Percentiles rank a stretch among this genome's conserved stretches.
These are phyloP conservation scores for Cadophora sp. DNA, from an alignment of 2,329 filamentous ascomycete genomes.

Conservation along the genomic window DNA sequence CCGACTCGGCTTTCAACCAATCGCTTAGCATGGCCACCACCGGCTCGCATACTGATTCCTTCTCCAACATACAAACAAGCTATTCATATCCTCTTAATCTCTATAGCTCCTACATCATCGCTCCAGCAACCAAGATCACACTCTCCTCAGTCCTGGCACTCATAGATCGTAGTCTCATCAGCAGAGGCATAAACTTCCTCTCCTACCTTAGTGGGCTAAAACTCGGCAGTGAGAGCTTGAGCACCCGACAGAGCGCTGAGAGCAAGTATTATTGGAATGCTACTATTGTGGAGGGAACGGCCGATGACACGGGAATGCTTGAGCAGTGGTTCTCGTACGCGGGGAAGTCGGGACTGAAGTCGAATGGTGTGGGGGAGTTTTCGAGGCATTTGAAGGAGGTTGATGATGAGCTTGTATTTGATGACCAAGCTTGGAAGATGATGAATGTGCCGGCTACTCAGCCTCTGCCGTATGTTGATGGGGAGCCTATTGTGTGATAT, in stretches of 20 bases:
- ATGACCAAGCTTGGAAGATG: constrained; percentile 33
- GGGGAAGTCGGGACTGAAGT: constrained; percentile 21
- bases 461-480: constrained; percentile 25
- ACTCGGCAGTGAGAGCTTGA: constrained; percentile 23
- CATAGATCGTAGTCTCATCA: constrained; percentile 26
- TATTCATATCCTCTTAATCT: constrained; percentile 40
- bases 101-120: constrained; percentile 44
- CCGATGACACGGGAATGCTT: constrained; percentile 35
- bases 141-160: constrained; percentile 44
- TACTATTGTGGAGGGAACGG: constrained; percentile 41
- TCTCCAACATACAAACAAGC: neutral
- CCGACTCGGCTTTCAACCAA: neutral
- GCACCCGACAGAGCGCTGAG: constrained; percentile 43
- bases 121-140: constrained; percentile 38
- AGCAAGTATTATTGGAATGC: constrained; percentile 44
- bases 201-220: constrained; percentile 38
- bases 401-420: constrained; percentile 36
- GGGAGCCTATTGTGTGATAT: constrained; percentile 24
- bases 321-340: constrained; percentile 43
- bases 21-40: neutral
- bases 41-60: neutral
- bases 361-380: constrained; percentile 28
- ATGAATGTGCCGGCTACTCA: constrained; percentile 24
- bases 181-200: constrained; percentile 23
- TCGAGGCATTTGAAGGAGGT: constrained; percentile 34